Conservation (phyloP, 345 rosid genomes). For the Acer campestre region DNA sequence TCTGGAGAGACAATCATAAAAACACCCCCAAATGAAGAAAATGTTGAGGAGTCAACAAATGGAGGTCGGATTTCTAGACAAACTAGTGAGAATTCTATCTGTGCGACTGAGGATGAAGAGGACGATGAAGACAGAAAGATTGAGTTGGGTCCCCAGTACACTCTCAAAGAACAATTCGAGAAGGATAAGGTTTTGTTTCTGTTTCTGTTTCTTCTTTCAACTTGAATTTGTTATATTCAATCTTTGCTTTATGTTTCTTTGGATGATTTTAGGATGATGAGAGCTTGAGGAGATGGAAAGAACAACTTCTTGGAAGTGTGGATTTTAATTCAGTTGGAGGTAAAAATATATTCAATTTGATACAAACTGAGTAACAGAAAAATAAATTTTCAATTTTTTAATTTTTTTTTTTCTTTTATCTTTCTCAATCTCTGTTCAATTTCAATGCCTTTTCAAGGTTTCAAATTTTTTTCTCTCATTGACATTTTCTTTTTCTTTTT, state of each 20-base stretch:
- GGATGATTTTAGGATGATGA: constrained; percentile 63
- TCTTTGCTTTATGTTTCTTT: constrained; percentile 2
- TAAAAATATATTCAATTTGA: constrained; percentile 22
- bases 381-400: background rate
- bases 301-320: constrained; percentile 73
- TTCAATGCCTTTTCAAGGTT: background rate
- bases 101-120: constrained; percentile 58
- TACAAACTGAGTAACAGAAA: background rate
- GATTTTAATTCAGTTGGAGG: constrained; percentile 63
- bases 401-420: background rate
- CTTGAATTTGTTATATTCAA: background rate
- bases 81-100: constrained; percentile 43
- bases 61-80: constrained; percentile 28
- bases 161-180: constrained; percentile 67
- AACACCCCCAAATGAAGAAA: constrained; percentile 28
- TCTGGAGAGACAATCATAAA: constrained; percentile 25
- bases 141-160: constrained; percentile 64
- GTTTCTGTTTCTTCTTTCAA: background rate
- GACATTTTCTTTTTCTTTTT: no score
- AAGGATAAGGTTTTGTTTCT: constrained; percentile 58
- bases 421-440: background rate
- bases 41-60: constrained; percentile 21
- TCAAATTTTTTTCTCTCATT: background rate
- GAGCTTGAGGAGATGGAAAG: constrained; percentile 80
- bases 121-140: constrained; percentile 47